A percentile compares a stretch with the other conserved stretches of the same genome.
Evolutionary conservation across 495 filamentous ascomycete genomes (phyloP).

Genomic region (Hyaloscypha hepaticicola): DNA sequence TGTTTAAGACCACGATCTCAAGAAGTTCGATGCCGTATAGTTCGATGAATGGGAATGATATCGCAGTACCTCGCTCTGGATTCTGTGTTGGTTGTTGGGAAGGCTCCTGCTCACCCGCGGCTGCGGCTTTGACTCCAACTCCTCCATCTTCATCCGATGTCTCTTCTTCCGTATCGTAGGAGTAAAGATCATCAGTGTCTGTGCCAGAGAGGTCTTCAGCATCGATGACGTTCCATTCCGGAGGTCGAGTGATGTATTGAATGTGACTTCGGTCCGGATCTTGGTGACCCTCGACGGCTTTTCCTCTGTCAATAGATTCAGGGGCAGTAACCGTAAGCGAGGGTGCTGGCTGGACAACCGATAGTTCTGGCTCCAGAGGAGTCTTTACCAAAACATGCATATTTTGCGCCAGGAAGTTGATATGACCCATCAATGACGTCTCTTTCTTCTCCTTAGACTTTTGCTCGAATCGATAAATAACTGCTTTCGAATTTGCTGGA

Average conservation of each 20-base stretch:
- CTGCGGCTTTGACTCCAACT: conserved; percentile 35
- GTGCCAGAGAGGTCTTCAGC: conserved; percentile 31
- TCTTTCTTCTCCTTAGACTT: conserved; percentile 56
- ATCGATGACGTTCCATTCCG: conserved; percentile 67
- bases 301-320: conserved; percentile 23
- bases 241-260: conserved; percentile 74
- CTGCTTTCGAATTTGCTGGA: conserved; percentile 54
- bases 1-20: conserved; percentile 64
- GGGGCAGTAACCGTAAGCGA: not conserved
- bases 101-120: conserved; percentile 27
- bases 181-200: conserved; percentile 41
- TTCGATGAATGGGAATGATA: conserved; percentile 81
- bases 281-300: conserved; percentile 31
- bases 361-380: not conserved
- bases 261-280: conserved; percentile 52
- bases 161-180: conserved; percentile 47
- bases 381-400: conserved; percentile 67
- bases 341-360: not conserved
- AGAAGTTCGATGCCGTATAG: conserved; percentile 81
- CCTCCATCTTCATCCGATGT: conserved; percentile 34
- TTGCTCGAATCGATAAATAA: conserved; percentile 64
- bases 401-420: conserved; percentile 78
- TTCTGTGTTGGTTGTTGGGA: conserved; percentile 16
- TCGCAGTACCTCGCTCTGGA: conserved; percentile 66
- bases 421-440: conserved; percentile 65